A percentile compares a stretch with the other conserved stretches of the same genome.
These are phyloP conservation scores for Daldinia caldariorum DNA, from an alignment of 495 filamentous ascomycete genomes.

Conservation along the genomic window DNA sequence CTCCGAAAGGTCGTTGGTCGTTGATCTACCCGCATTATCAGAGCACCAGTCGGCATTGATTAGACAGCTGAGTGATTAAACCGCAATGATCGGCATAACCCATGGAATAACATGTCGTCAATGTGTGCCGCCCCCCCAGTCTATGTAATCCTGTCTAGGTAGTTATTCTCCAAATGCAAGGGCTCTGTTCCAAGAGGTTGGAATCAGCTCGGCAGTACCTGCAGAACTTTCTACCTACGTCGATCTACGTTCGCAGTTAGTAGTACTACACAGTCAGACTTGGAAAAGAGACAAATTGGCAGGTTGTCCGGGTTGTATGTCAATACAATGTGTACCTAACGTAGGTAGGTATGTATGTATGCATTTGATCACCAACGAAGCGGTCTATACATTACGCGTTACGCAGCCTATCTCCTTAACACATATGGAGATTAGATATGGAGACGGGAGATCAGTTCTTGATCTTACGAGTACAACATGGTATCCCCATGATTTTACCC, in stretches of 20 bases:
- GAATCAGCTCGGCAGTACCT: slow-evolving; percentile 37
- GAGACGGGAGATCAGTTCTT: neutral
- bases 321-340: neutral
- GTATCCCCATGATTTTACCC: slow-evolving; percentile 1
- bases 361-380: neutral
- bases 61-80: slow-evolving; percentile 1
- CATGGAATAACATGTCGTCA: slow-evolving; percentile 5
- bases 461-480: neutral
- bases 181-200: slow-evolving; percentile 25
- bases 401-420: neutral
- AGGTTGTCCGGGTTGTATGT: too few relatives aligned
- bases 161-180: slow-evolving; percentile 10
- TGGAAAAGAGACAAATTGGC: neutral
- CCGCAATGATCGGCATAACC: neutral
- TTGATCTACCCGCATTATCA: slow-evolving; percentile 11
- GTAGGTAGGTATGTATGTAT: too few relatives aligned
- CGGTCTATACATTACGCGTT: neutral
- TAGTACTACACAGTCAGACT: neutral
- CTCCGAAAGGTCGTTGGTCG: slow-evolving; percentile 17
- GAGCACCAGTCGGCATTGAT: slow-evolving; percentile 19
- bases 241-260: neutral
- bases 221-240: slow-evolving; percentile 23
- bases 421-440: neutral
- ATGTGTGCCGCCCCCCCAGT: neutral
- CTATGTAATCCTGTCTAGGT: slow-evolving; percentile 1